Percentiles rank a stretch among this genome's conserved stretches.
Conservation (phyloP, 257 asterid genomes). For the Nicotiana tabacum region DNA sequence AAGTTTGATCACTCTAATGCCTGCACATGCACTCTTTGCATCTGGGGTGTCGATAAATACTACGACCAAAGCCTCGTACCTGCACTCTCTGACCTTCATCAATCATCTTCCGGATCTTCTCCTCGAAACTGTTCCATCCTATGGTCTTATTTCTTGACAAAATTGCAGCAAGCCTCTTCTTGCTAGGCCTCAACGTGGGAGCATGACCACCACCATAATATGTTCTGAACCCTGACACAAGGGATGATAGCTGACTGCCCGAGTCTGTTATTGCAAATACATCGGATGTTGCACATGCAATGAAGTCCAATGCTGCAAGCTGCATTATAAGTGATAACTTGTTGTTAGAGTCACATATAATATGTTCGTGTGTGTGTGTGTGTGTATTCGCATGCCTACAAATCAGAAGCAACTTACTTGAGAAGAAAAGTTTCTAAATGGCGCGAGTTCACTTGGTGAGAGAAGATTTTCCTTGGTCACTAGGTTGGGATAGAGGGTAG, state of each 20-base stretch:
- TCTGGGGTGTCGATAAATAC: constrained; percentile 71
- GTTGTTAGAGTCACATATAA: background rate
- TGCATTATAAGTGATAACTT: constrained; percentile 25
- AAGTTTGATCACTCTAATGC: background rate
- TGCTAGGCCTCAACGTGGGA: constrained; percentile 81
- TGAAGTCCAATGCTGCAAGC: constrained; percentile 96
- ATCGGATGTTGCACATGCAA: constrained; percentile 77
- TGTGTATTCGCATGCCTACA: background rate
- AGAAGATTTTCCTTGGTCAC: constrained; percentile 86
- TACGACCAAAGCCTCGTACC: constrained; percentile 37
- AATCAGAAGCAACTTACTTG: constrained; percentile 40
- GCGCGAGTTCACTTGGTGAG: constrained; percentile 64
- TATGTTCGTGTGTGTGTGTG: background rate
- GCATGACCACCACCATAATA: constrained; percentile 73
- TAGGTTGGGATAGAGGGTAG: constrained; percentile 60
- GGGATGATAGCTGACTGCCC: constrained; percentile 88
- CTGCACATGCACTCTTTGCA: constrained; percentile 82
- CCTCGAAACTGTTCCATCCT: constrained; percentile 55
- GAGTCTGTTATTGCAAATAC: constrained; percentile 92
- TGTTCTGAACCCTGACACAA: constrained; percentile 79
- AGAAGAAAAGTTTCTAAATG: constrained; percentile 78
- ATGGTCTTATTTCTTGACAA: constrained; percentile 55
- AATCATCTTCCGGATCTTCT: constrained; percentile 66
- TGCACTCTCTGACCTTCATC: constrained; percentile 71
- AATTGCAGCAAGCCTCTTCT: constrained; percentile 75